phyloP scores from a whole-genome alignment of 2,329 filamentous ascomycete genomes.

The Tolypocladium paradoxum region DNA sequence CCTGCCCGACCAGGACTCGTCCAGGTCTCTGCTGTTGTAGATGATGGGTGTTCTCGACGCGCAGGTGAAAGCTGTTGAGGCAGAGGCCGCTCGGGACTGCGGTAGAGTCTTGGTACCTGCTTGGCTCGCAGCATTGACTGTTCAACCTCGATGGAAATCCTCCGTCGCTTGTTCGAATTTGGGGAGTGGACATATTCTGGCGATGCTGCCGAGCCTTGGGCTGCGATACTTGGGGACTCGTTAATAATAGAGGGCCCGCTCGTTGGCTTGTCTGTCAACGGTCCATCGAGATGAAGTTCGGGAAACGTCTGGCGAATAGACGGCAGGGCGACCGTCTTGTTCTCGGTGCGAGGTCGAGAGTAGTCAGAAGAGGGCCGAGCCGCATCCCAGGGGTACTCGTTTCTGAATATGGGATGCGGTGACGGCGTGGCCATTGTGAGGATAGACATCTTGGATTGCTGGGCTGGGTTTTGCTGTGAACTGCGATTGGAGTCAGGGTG shows the following conservation, averaged over 20 bases:
- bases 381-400: constrained; percentile 28
- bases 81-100: constrained; percentile 20
- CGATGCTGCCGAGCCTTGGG: constrained; percentile 16
- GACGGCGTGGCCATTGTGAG: constrained; percentile 35
- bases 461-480: constrained; percentile 11
- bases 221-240: background rate
- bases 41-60: constrained; percentile 10
- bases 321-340: constrained; percentile 34
- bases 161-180: constrained; percentile 35
- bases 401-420: constrained; percentile 28
- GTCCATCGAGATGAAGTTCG: constrained; percentile 25
- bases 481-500: constrained; percentile 16
- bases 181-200: constrained; percentile 41
- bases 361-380: constrained; percentile 20
- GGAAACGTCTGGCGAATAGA: constrained; percentile 38
- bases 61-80: constrained; percentile 29
- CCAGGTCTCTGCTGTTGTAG: constrained; percentile 23
- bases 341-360: constrained; percentile 24
- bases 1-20: constrained; percentile 8
- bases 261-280: background rate
- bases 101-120: constrained; percentile 37
- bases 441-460: constrained; percentile 35
- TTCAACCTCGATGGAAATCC: constrained; percentile 31
- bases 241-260: background rate
- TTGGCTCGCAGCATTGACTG: constrained; percentile 27